These are phyloP conservation scores for Guyanaporus albipodus DNA, from an alignment of 768 basidiomycete genomes.

Conservation along the genomic window DNA sequence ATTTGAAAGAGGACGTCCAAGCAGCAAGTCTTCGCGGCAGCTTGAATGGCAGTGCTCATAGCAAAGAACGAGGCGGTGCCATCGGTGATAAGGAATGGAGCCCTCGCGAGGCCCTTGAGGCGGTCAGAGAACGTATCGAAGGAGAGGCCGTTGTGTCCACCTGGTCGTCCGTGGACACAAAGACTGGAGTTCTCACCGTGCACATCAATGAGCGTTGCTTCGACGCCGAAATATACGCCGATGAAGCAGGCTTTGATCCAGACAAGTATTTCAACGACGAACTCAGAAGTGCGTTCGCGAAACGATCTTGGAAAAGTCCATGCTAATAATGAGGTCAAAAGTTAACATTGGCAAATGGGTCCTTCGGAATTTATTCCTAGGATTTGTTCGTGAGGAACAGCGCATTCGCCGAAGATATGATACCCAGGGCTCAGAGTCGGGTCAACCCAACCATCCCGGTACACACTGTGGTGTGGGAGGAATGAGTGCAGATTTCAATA, in stretches of 20 bases:
- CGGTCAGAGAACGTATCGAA: slow-evolving; percentile 87
- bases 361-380: slow-evolving; percentile 76
- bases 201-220: slow-evolving; percentile 87
- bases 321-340: slow-evolving; percentile 30
- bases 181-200: slow-evolving; percentile 82
- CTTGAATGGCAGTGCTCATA: slow-evolving; percentile 33
- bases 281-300: slow-evolving; percentile 58
- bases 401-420: slow-evolving; percentile 38
- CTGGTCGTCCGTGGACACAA: slow-evolving; percentile 90
- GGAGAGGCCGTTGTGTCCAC: slow-evolving; percentile 82
- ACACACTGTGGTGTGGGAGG: slow-evolving; percentile 24
- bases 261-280: slow-evolving; percentile 72
- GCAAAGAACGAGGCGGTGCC: slow-evolving; percentile 32
- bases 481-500: slow-evolving; percentile 25
- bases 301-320: background rate
- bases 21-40: slow-evolving; percentile 51
- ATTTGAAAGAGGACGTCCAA: slow-evolving; percentile 60
- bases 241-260: slow-evolving; percentile 73
- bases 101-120: slow-evolving; percentile 81
- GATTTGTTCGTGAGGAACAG: slow-evolving; percentile 71
- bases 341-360: slow-evolving; percentile 95
- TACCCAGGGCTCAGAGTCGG: slow-evolving; percentile 15
- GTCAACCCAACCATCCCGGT: slow-evolving; percentile 10
- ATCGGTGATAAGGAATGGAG: slow-evolving; percentile 49
- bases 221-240: slow-evolving; percentile 93